These are phyloP conservation scores for Fusarium sp. DNA, from an alignment of 2,329 filamentous ascomycete genomes.

Conservation along the genomic window DNA sequence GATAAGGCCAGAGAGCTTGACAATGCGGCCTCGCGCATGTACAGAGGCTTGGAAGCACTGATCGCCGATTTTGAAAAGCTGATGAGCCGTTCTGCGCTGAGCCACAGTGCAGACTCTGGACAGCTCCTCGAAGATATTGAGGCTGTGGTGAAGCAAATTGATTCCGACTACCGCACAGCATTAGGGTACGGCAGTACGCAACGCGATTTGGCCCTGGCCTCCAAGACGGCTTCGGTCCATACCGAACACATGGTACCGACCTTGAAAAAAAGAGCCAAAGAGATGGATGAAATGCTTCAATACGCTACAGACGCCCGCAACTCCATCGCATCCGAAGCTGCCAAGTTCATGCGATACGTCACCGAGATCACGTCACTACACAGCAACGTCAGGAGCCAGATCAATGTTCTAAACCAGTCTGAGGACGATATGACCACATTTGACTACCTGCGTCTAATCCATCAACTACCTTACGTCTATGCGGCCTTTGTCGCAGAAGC, in stretches of 20 bases:
- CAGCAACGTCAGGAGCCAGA: constrained; percentile 79
- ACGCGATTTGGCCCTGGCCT: constrained; percentile 72
- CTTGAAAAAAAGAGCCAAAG: constrained; percentile 68
- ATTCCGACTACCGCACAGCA: constrained; percentile 86
- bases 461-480: constrained; percentile 90
- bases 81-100: constrained; percentile 67
- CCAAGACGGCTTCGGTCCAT: constrained; percentile 75
- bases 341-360: constrained; percentile 86
- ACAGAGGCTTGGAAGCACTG: constrained; percentile 73
- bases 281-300: constrained; percentile 74
- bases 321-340: constrained; percentile 74
- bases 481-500: constrained; percentile 91
- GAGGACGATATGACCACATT: constrained; percentile 86
- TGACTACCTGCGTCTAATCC: constrained; percentile 83
- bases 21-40: constrained; percentile 72
- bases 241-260: constrained; percentile 75
- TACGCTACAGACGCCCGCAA: constrained; percentile 78
- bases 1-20: constrained; percentile 74
- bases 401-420: constrained; percentile 79
- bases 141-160: constrained; percentile 87
- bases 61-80: constrained; percentile 75
- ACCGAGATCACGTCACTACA: constrained; percentile 85
- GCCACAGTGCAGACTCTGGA: constrained; percentile 74
- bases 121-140: constrained; percentile 88
- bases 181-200: constrained; percentile 77